Percentiles rank a stretch among this genome's conserved stretches.
phyloP scores from a whole-genome alignment of 306 rosid genomes.

The Pyrus pyrifolia region DNA sequence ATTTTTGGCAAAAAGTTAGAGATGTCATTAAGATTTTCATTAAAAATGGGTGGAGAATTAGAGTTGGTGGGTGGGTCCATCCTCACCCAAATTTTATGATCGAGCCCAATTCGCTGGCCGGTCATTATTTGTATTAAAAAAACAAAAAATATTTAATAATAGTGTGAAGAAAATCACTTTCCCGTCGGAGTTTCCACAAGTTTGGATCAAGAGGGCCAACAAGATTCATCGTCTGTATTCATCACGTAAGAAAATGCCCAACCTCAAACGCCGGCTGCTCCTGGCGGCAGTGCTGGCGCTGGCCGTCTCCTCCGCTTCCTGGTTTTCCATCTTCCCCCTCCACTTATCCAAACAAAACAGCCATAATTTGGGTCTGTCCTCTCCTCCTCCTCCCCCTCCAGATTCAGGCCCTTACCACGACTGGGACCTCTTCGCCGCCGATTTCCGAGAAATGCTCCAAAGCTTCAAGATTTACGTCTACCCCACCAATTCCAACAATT shows the following conservation, averaged over 20 bases:
- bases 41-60: too few species aligned
- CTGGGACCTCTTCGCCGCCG: conserved; percentile 18
- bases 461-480: conserved; percentile 21
- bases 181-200: neutral
- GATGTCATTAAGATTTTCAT: too few species aligned
- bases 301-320: neutral
- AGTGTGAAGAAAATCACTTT: too few species aligned
- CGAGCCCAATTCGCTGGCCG: too few species aligned
- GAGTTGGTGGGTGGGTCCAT: too few species aligned
- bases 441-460: conserved; percentile 19
- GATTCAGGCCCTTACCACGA: conserved; percentile 22
- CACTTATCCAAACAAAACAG: neutral
- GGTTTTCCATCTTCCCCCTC: neutral
- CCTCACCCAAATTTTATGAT: too few species aligned
- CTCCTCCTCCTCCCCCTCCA: neutral
- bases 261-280: neutral
- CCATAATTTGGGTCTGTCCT: neutral
- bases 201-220: neutral
- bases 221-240: neutral
- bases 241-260: neutral
- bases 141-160: too few species aligned
- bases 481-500: neutral
- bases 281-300: neutral
- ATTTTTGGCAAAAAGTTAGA: too few species aligned
- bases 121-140: too few species aligned